phyloP scores from a whole-genome alignment of 306 rosid species.

The Gillenia trifoliata region DNA sequence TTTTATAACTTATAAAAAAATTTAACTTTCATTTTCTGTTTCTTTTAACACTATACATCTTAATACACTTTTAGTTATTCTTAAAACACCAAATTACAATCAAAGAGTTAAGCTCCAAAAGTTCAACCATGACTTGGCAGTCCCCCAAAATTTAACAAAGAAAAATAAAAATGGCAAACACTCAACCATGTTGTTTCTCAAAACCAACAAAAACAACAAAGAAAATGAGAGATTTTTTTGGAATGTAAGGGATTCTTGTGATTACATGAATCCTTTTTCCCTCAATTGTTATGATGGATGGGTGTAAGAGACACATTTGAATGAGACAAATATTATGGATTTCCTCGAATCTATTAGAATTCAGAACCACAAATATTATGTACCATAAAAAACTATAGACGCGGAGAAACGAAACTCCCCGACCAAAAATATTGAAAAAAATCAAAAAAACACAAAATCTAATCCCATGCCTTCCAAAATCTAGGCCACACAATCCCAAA shows the following conservation, averaged over 20 bases:
- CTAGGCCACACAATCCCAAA: not conserved
- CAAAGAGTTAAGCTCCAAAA: too few relatives aligned
- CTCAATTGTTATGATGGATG: not conserved
- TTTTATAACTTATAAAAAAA: too few relatives aligned
- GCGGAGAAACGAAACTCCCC: constrained; percentile 7
- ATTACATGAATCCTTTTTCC: not conserved
- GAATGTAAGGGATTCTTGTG: not conserved
- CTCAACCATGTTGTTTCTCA: not conserved
- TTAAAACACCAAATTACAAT: too few relatives aligned
- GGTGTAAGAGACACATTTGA: too few relatives aligned
- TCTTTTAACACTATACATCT: too few relatives aligned
- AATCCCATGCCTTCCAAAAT: not conserved
- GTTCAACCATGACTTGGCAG: not conserved
- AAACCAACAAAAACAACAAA: not conserved
- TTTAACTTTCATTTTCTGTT: too few relatives aligned
- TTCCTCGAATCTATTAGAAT: not conserved
- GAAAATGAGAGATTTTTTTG: not conserved
- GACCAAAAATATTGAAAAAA: too few relatives aligned
- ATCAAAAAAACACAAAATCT: not conserved
- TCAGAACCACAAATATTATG: not conserved
- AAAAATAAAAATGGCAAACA: too few relatives aligned
- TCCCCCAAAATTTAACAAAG: too few relatives aligned
- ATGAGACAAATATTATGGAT: not conserved
- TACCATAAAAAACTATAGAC: not conserved
- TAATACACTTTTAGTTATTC: too few relatives aligned